phyloP scores from a whole-genome alignment of 2,329 filamentous ascomycete species.

The Grosmannia serpens region DNA sequence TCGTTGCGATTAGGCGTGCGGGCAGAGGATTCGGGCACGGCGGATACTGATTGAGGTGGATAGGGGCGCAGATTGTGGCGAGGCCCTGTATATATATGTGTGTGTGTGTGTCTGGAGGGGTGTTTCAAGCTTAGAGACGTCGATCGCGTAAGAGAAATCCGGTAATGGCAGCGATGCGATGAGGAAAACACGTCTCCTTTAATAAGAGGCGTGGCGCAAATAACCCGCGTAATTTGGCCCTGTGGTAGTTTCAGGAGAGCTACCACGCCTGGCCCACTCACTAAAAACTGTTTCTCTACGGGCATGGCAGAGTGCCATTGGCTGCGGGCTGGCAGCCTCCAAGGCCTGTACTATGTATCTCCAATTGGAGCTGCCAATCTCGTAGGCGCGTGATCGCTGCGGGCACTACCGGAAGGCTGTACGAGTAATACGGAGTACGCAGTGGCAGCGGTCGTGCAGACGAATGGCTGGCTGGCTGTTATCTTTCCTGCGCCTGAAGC shows the following conservation, averaged over 20 bases:
- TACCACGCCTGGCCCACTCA: slow-evolving; percentile 4
- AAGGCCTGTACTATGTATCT: background rate
- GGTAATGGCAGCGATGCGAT: background rate
- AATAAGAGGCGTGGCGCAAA: background rate
- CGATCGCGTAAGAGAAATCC: background rate
- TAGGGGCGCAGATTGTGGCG: background rate
- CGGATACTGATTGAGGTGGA: background rate
- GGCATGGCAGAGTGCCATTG: background rate
- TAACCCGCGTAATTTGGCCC: background rate
- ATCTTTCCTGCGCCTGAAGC: too few relatives aligned
- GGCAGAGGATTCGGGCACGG: background rate
- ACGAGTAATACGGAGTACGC: background rate
- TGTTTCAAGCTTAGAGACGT: background rate
- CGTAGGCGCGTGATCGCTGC: background rate
- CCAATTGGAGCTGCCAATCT: background rate
- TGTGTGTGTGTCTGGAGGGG: background rate
- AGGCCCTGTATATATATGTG: too few relatives aligned
- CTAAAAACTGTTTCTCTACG: background rate
- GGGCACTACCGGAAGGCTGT: background rate
- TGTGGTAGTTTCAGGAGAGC: background rate
- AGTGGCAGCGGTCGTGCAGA: background rate
- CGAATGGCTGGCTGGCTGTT: too few relatives aligned
- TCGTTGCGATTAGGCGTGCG: slow-evolving; percentile 19
- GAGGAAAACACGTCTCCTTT: slow-evolving; percentile 13
- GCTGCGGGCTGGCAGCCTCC: background rate